Base-by-base conservation (phyloP, 2,329 filamentous ascomycete genomes). In the Zymoseptoria brevis region DNA sequence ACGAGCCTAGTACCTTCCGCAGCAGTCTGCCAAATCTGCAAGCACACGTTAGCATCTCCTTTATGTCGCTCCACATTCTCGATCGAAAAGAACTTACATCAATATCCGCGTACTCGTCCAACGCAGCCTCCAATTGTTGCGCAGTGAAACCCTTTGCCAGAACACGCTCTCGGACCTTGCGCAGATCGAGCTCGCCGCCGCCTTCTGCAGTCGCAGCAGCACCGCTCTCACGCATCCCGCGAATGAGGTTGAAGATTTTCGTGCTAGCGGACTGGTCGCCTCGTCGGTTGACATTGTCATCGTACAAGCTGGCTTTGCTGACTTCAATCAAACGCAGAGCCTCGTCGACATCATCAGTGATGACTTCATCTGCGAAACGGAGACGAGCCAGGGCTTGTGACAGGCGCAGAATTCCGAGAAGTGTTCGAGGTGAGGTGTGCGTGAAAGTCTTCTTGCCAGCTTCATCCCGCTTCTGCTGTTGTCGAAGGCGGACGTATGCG, bases 141-240 rank as follows among this genome's bases (percentile, higher is more conserved):
- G 91, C 87, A 0, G 93, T 99, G 75, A 96, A 99, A 2, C 94
- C 94, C 82, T 96, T 96, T 56, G 92, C 94, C 68, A 97, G 81
- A 29, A 99, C 91, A 65, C 94, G 80, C 75, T 96, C 92, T 73
- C 92, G 85, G 61, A 99, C 90, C 75, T 90, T 88, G 66, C 88
- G 84, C 79, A 99, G 83, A 74, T 87, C 94, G 68, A 99, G 77
- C 75, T 96, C 92, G 19, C 88, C 79, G 67, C 83, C 67, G 26
- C 89, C 90, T 53, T 90, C 86, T 50, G 89, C 86, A 67, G 93
- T 91, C 58, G 84, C 85, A 52, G 85, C 85, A 57, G 91, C 90
- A 59, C 93, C 92, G 56, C 85, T 87, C 69, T 96, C 92, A 52
- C 90, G 87, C 76, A 97, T 87, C 4, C 84, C 85, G 72, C 93